phyloP scores from a whole-genome alignment of 78 protist species.

The Paratrimastix pyriformis region DNA sequence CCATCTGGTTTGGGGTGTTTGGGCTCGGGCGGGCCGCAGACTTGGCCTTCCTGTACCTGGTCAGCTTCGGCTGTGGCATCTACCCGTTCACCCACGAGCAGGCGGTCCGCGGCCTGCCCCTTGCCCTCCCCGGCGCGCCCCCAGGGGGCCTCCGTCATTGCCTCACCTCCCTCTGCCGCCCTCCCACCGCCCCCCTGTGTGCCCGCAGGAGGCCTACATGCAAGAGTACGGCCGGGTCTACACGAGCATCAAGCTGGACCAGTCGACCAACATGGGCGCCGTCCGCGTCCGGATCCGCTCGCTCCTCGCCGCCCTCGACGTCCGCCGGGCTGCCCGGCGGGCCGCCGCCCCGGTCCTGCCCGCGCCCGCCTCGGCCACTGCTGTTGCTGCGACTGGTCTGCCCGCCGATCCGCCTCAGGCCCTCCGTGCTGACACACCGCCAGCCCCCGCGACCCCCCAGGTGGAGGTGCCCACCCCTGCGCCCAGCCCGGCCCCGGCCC shows the following conservation, averaged over 20 bases:
- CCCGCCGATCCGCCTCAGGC: background rate
- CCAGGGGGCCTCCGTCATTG: too few relatives aligned
- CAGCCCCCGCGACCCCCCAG: background rate
- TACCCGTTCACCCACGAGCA: background rate
- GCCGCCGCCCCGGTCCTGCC: slow-evolving; percentile 1
- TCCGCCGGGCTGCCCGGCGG: slow-evolving; percentile 15
- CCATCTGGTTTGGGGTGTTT: too few relatives aligned
- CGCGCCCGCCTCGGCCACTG: background rate
- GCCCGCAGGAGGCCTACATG: too few relatives aligned
- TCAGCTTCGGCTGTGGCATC: background rate
- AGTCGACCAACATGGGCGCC: slow-evolving; percentile 21
- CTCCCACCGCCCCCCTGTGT: too few relatives aligned
- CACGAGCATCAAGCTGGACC: slow-evolving; percentile 26
- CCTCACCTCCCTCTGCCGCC: too few relatives aligned
- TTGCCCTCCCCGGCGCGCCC: too few relatives aligned
- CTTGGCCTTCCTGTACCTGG: background rate
- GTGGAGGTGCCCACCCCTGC: background rate
- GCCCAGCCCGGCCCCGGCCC: background rate
- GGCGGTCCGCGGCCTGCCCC: background rate
- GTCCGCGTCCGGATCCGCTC: slow-evolving; percentile 15
- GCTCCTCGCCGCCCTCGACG: slow-evolving; percentile 19
- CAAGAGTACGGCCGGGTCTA: slow-evolving; percentile 12
- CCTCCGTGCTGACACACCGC: background rate
- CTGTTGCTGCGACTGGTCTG: background rate
- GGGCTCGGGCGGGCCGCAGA: too few relatives aligned